These are phyloP conservation scores for Rhizophora mangle DNA, from an alignment of 345 rosid genomes.

Conservation along the genomic window DNA sequence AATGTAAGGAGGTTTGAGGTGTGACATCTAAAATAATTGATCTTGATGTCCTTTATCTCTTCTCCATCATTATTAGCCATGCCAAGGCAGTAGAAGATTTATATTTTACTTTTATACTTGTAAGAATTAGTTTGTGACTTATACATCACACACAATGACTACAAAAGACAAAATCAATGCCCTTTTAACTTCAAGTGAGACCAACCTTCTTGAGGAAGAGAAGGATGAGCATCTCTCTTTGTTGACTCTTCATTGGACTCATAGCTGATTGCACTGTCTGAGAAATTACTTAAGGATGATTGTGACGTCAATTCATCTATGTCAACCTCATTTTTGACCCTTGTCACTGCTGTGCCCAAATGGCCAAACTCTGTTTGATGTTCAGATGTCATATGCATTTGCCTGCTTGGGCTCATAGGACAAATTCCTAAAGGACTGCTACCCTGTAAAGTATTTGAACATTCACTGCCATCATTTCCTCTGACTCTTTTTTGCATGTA, in stretches of 20 bases:
- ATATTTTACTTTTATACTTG: too few relatives aligned
- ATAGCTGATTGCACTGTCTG: neutral
- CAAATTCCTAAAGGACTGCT: neutral
- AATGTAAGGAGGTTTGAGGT: too few relatives aligned
- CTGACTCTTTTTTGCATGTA: neutral
- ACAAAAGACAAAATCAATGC: neutral
- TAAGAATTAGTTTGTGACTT: too few relatives aligned
- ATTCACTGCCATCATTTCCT: neutral
- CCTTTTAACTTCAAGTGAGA: neutral
- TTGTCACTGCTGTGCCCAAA: neutral
- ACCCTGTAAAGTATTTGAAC: neutral
- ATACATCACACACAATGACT: neutral
- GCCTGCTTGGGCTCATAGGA: neutral
- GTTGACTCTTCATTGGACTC: neutral
- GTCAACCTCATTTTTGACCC: neutral
- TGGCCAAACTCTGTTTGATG: neutral
- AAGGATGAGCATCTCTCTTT: neutral
- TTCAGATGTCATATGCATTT: neutral
- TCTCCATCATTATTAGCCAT: too few relatives aligned
- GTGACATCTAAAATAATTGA: too few relatives aligned
- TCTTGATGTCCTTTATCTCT: too few relatives aligned
- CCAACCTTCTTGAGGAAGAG: slow-evolving; percentile 6
- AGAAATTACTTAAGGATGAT: neutral
- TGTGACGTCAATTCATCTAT: slow-evolving; percentile 1
- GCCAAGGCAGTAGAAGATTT: too few relatives aligned